A percentile compares a stretch with the other conserved stretches of the same genome.
phyloP scores from a whole-genome alignment of 306 rosid species.

The Myrica gale region DNA sequence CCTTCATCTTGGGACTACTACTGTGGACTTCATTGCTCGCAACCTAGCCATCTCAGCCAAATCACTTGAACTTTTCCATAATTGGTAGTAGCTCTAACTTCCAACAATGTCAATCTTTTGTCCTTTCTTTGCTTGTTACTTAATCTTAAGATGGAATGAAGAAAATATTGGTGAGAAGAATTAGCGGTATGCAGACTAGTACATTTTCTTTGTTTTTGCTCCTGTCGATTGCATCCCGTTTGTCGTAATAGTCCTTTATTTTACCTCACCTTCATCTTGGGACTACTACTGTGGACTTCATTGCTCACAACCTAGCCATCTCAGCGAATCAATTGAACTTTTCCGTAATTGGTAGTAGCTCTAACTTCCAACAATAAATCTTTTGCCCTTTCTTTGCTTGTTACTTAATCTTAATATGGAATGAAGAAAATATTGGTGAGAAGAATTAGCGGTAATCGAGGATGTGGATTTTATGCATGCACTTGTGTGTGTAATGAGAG shows the following conservation, averaged over 20 bases:
- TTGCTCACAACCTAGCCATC: background rate
- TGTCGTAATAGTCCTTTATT: background rate
- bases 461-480: too few species aligned
- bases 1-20: too few species aligned
- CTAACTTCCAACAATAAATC: too few species aligned
- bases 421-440: background rate
- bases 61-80: too few species aligned
- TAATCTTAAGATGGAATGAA: background rate
- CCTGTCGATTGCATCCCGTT: background rate
- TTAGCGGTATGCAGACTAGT: background rate
- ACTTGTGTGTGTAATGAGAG: background rate
- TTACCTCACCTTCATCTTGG: background rate
- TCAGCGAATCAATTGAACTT: background rate
- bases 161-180: background rate
- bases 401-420: background rate
- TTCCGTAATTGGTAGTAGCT: too few species aligned
- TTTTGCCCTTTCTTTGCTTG: background rate
- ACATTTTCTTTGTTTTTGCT: background rate
- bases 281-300: background rate
- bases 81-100: background rate
- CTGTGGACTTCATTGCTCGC: background rate
- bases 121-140: background rate
- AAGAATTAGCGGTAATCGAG: background rate
- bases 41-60: background rate
- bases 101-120: background rate